Percentiles rank a stretch among this genome's conserved stretches.
phyloP scores from a whole-genome alignment of 2,329 filamentous ascomycete species.

The Aspergillus neotritici region DNA sequence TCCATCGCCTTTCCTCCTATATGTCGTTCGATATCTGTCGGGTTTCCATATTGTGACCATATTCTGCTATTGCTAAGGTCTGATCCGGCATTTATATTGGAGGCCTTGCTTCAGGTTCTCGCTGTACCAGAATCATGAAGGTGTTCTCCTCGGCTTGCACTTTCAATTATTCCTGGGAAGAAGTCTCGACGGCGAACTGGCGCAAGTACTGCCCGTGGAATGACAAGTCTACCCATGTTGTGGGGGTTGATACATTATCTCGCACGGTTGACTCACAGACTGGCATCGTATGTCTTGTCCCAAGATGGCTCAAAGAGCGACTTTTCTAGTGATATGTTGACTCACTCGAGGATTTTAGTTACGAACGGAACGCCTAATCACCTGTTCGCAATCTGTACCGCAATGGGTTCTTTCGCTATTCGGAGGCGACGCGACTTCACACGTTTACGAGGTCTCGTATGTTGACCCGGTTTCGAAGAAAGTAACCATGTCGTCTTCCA shows the following conservation, averaged over 20 bases:
- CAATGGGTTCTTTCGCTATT: slow-evolving; percentile 66
- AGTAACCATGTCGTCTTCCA: slow-evolving; percentile 94
- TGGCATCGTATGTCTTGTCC: slow-evolving; percentile 54
- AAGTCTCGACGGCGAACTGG: slow-evolving; percentile 97
- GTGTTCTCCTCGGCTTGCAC: slow-evolving; percentile 86
- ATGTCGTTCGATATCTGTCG: too few species aligned
- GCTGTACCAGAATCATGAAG: slow-evolving; percentile 62
- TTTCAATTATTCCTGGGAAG: slow-evolving; percentile 98
- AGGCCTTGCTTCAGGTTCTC: slow-evolving; percentile 3
- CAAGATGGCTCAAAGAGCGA: too few species aligned
- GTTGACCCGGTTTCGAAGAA: slow-evolving; percentile 78
- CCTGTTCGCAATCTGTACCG: slow-evolving; percentile 45
- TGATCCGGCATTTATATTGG: too few species aligned
- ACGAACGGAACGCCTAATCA: slow-evolving; percentile 63
- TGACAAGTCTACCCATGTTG: slow-evolving; percentile 93
- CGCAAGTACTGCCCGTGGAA: slow-evolving; percentile 99
- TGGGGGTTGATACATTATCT: slow-evolving; percentile 87
- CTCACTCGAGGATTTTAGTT: slow-evolving; percentile 42
- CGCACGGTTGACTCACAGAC: slow-evolving; percentile 60
- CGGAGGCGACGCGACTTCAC: slow-evolving; percentile 71
- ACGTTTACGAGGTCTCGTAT: slow-evolving; percentile 93
- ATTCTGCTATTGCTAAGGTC: background rate
- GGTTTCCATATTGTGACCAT: background rate
- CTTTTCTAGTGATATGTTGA: background rate
- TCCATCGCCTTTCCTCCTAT: too few species aligned